Conservation (phyloP, 192 early-diverging fungal species). For the Linnemannia hyalina region DNA sequence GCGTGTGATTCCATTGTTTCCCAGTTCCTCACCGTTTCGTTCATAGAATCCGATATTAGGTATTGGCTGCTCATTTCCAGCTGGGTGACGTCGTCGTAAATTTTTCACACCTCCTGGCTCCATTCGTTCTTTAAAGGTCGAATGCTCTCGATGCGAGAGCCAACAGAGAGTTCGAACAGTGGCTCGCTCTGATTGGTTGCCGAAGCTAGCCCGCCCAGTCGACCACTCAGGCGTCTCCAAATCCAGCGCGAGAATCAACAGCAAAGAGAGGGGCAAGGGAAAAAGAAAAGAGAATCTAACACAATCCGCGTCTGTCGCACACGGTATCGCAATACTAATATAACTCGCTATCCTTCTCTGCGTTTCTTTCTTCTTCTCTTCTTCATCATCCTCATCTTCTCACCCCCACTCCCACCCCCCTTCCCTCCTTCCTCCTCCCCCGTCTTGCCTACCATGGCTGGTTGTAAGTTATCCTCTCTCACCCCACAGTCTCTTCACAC, state of each 20-base stretch:
- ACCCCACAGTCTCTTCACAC: background rate
- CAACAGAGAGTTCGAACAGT: conserved; percentile 19
- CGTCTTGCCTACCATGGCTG: conserved; percentile 47
- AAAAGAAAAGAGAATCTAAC: background rate
- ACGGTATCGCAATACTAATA: background rate
- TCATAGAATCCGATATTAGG: too few relatives aligned
- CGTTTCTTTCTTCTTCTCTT: conserved; percentile 12
- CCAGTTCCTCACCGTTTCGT: too few relatives aligned
- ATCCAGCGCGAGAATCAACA: background rate
- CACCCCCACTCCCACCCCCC: conserved; percentile 7
- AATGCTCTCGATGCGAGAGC: background rate
- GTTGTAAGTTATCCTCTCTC: conserved; percentile 38
- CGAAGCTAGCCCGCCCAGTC: background rate
- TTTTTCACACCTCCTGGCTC: background rate
- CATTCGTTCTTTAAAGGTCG: background rate
- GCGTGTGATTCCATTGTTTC: too few relatives aligned
- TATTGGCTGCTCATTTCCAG: too few relatives aligned
- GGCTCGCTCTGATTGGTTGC: conserved; percentile 44
- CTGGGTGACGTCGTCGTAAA: background rate
- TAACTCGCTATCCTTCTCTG: conserved; percentile 9
- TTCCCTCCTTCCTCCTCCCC: background rate
- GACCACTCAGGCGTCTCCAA: conserved; percentile 6
- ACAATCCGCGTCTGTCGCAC: conserved; percentile 9
- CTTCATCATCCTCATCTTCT: conserved; percentile 27
- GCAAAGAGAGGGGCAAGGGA: background rate